phyloP scores from a whole-genome alignment of 2,329 filamentous ascomycete genomes.

The Talaromyces sp. region DNA sequence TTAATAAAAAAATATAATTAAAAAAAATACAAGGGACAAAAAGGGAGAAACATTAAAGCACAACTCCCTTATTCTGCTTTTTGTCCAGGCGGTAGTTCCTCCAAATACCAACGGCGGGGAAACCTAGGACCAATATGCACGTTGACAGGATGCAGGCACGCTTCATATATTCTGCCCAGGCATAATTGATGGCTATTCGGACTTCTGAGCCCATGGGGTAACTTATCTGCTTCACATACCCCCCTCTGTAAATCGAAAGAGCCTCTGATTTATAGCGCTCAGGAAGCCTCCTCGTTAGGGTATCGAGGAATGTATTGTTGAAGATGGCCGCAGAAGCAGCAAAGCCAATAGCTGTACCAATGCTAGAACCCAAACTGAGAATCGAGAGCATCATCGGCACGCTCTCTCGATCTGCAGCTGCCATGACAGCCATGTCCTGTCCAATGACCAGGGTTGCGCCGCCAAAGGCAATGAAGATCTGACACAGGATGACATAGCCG shows the following conservation, averaged over 20 bases:
- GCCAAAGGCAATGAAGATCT: conserved; percentile 52
- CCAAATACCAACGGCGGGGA: conserved; percentile 33
- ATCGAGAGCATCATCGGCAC: conserved; percentile 43
- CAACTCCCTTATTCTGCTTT: conserved; percentile 34
- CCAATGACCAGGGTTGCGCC: conserved; percentile 52
- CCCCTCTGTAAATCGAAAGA: conserved; percentile 19
- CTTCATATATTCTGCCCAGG: conserved; percentile 35
- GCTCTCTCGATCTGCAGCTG: conserved; percentile 51
- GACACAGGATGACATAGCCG: conserved; percentile 50
- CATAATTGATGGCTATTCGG: conserved; percentile 30
- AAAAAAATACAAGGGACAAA: neutral
- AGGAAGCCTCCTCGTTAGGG: conserved; percentile 45
- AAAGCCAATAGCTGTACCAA: conserved; percentile 31
- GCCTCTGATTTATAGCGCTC: conserved; percentile 16
- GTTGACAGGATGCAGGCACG: conserved; percentile 31
- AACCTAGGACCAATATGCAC: conserved; percentile 24
- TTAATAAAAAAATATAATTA: neutral
- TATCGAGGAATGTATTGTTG: conserved; percentile 51
- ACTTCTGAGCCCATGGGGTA: conserved; percentile 24
- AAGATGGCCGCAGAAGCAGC: conserved; percentile 46
- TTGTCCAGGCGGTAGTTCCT: conserved; percentile 35
- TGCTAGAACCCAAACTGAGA: conserved; percentile 27
- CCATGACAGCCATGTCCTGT: conserved; percentile 56
- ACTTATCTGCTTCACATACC: conserved; percentile 22
- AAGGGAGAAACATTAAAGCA: conserved; percentile 14